Percentiles rank a stretch among this genome's conserved stretches.
phyloP scores from a whole-genome alignment of 345 rosid genomes.

The Turritis glabra region DNA sequence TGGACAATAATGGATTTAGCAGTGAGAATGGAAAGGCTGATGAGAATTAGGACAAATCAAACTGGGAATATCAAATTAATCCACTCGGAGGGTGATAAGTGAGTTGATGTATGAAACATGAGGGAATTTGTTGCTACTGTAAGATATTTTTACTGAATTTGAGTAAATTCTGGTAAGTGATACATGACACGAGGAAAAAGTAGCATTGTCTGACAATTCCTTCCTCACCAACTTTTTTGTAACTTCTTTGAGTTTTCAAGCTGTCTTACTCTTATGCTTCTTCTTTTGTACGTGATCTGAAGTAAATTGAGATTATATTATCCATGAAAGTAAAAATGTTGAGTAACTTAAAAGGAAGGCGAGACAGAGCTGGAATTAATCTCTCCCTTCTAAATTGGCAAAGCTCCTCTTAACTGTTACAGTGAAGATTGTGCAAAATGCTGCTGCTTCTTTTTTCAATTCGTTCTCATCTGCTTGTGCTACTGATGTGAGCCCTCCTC shows the following conservation, averaged over 20 bases:
- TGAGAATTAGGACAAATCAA: constrained; percentile 18
- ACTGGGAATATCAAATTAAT: not conserved
- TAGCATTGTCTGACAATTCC: not conserved
- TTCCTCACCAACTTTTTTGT: not conserved
- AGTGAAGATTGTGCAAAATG: too few relatives aligned
- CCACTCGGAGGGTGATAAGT: not conserved
- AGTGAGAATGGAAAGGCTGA: constrained; percentile 38
- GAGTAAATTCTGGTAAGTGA: constrained; percentile 15
- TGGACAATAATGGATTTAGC: constrained; percentile 28
- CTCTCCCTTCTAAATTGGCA: too few relatives aligned
- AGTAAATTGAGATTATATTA: not conserved
- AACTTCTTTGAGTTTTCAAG: not conserved
- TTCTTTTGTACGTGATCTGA: not conserved
- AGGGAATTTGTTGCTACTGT: not conserved
- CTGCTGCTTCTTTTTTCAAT: too few relatives aligned
- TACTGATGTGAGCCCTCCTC: too few relatives aligned
- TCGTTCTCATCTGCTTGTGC: too few relatives aligned
- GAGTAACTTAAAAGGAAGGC: too few relatives aligned
- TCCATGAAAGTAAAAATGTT: not conserved
- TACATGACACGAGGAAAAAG: not conserved
- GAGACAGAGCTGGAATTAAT: too few relatives aligned
- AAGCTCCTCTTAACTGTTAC: too few relatives aligned
- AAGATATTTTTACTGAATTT: not conserved
- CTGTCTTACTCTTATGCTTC: not conserved
- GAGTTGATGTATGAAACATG: not conserved